Conservation (phyloP, 306 rosid species). For the Cucurbita argyrosperma region DNA sequence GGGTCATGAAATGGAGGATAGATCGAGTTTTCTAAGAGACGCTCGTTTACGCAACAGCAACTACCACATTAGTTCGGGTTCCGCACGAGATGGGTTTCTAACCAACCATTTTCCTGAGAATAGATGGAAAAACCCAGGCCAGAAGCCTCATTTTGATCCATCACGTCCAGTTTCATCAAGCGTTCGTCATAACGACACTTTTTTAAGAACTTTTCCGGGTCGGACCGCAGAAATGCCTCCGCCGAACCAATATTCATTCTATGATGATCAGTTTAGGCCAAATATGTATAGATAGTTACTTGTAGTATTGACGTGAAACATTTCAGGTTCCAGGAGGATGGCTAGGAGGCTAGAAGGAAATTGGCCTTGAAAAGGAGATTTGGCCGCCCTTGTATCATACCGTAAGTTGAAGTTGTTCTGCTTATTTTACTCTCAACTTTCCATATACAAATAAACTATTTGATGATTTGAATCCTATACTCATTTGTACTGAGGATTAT, state of each 20-base stretch:
- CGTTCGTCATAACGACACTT: slow-evolving; percentile 22
- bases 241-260: slow-evolving; percentile 22
- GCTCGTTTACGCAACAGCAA: slow-evolving; percentile 19
- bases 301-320: neutral
- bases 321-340: slow-evolving; percentile 2
- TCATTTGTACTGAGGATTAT: neutral
- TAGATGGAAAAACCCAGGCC: slow-evolving; percentile 24
- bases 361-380: neutral
- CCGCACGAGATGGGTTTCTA: slow-evolving; percentile 17
- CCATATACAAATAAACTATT: neutral
- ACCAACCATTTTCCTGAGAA: slow-evolving; percentile 9
- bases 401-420: neutral
- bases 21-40: slow-evolving; percentile 15
- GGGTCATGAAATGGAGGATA: slow-evolving; percentile 17
- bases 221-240: slow-evolving; percentile 27
- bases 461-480: neutral
- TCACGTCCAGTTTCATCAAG: slow-evolving; percentile 20
- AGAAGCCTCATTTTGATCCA: slow-evolving; percentile 20
- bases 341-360: no score
- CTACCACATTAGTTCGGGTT: slow-evolving; percentile 11
- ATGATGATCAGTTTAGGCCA: slow-evolving; percentile 33
- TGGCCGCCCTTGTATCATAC: slow-evolving; percentile 4
- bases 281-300: slow-evolving; percentile 36
- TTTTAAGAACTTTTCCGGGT: slow-evolving; percentile 27
- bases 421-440: neutral